phyloP scores from a whole-genome alignment of 257 asterid species.

The Apocynum venetum region DNA sequence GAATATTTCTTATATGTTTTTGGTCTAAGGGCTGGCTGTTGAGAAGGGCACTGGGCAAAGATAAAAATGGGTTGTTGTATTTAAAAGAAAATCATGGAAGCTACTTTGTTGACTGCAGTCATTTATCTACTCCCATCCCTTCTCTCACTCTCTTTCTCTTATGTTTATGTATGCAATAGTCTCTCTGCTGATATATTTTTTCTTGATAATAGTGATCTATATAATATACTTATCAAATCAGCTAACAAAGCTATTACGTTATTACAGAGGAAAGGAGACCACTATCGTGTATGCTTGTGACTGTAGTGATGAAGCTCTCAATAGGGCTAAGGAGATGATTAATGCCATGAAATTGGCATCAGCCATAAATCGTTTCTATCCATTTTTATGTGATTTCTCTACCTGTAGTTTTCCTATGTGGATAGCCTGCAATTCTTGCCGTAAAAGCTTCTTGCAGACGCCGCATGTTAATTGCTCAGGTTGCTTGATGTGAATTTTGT shows the following conservation, averaged over 20 bases:
- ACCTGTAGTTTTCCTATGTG: constrained; percentile 57
- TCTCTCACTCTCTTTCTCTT: not conserved
- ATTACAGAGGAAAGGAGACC: constrained; percentile 53
- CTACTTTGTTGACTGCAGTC: not conserved
- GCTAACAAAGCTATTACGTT: constrained; percentile 2
- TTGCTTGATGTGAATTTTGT: constrained; percentile 15
- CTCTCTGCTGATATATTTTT: not conserved
- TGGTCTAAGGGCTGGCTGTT: not conserved
- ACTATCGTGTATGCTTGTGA: constrained; percentile 72
- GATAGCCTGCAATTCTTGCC: constrained; percentile 63
- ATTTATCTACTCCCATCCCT: not conserved
- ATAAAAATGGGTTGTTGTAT: not conserved
- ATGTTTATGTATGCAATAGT: not conserved
- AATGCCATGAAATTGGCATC: constrained; percentile 42
- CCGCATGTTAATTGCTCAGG: constrained; percentile 34
- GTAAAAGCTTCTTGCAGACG: constrained; percentile 26
- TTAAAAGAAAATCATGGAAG: not conserved
- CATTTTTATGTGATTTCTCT: constrained; percentile 76
- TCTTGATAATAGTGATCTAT: not conserved
- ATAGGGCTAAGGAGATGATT: constrained; percentile 65
- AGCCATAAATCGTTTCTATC: constrained; percentile 40
- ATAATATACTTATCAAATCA: not conserved
- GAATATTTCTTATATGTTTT: not conserved
- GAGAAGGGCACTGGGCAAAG: not conserved
- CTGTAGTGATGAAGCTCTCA: constrained; percentile 82